phyloP scores from a whole-genome alignment of 2,329 filamentous ascomycete genomes.

The Sodiomyces alkalinus region DNA sequence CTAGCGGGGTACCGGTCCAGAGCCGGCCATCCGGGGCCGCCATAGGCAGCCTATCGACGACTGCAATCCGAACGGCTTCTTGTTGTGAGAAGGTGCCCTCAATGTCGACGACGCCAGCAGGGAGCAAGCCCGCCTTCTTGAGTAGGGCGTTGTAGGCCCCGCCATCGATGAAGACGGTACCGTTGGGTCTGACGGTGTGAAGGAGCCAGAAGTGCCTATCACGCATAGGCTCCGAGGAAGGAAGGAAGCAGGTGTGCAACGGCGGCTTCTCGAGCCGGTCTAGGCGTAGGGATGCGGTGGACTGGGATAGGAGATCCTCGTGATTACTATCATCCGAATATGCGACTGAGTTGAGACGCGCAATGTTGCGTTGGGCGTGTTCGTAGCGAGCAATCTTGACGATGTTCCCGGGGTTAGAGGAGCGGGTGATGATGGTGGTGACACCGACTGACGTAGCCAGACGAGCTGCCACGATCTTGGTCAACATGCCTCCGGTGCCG shows the following conservation, averaged over 20 bases:
- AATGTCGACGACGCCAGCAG: slow-evolving; percentile 81
- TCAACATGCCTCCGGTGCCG: slow-evolving; percentile 93
- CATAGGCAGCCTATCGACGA: slow-evolving; percentile 45
- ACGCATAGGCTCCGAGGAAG: slow-evolving; percentile 68
- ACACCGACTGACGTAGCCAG: slow-evolving; percentile 89
- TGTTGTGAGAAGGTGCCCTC: slow-evolving; percentile 82
- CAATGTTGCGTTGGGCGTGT: slow-evolving; percentile 32
- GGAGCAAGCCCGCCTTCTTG: slow-evolving; percentile 74
- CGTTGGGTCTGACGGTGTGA: slow-evolving; percentile 79
- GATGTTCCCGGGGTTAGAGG: slow-evolving; percentile 87
- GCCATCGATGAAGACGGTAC: slow-evolving; percentile 83
- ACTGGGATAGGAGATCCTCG: slow-evolving; percentile 21
- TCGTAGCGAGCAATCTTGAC: slow-evolving; percentile 71
- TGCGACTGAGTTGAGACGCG: slow-evolving; percentile 11
- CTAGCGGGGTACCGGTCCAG: slow-evolving; percentile 38
- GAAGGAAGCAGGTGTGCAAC: slow-evolving; percentile 85
- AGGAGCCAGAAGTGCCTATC: slow-evolving; percentile 96
- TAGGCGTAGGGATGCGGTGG: slow-evolving; percentile 26
- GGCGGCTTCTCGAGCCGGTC: slow-evolving; percentile 32
- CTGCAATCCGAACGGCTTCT: slow-evolving; percentile 76
- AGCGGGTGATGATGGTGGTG: slow-evolving; percentile 87
- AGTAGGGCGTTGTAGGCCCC: slow-evolving; percentile 70
- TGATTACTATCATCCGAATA: slow-evolving; percentile 7
- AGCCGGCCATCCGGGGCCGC: slow-evolving; percentile 24
- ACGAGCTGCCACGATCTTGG: slow-evolving; percentile 87